A percentile compares a stretch with the other conserved stretches of the same genome.
Conservation (phyloP, 192 early-diverging fungal genomes). For the Mycoemilia scoparia region DNA sequence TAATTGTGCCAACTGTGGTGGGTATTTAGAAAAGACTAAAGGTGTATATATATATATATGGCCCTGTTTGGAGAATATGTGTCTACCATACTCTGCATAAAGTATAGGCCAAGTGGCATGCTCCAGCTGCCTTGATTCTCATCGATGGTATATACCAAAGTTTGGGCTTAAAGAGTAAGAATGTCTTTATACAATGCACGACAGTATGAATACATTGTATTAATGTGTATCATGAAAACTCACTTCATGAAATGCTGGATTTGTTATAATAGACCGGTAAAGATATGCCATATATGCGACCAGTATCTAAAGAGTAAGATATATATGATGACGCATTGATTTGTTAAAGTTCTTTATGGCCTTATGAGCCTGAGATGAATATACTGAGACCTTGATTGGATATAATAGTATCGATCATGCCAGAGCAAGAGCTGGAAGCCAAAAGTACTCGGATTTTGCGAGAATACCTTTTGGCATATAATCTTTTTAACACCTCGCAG, state of each 20-base stretch:
- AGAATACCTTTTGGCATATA: slow-evolving; percentile 16
- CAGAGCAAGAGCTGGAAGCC: slow-evolving; percentile 7
- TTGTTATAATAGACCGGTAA: too few species aligned
- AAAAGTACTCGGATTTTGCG: slow-evolving; percentile 17
- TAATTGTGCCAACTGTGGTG: slow-evolving; percentile 22
- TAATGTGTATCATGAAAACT: too few species aligned
- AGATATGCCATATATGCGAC: too few species aligned
- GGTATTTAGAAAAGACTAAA: too few species aligned
- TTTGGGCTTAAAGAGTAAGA: slow-evolving; percentile 19
- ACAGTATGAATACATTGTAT: too few species aligned
- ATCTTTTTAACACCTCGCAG: slow-evolving; percentile 12
- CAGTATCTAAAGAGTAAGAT: too few species aligned
- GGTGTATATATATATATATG: background rate
- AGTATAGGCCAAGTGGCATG: slow-evolving; percentile 22
- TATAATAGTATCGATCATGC: slow-evolving; percentile 16
- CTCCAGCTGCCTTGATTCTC: slow-evolving; percentile 13
- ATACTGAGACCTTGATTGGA: too few species aligned
- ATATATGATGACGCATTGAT: too few species aligned
- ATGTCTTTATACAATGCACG: slow-evolving; percentile 16
- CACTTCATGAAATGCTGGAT: too few species aligned
- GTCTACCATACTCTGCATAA: too few species aligned
- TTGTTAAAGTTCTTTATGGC: too few species aligned
- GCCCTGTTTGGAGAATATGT: background rate
- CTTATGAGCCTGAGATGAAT: too few species aligned
- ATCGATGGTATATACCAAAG: slow-evolving; percentile 29